Conservation (phyloP, 148 eudicot species). For the Rhododendron simsii region DNA sequence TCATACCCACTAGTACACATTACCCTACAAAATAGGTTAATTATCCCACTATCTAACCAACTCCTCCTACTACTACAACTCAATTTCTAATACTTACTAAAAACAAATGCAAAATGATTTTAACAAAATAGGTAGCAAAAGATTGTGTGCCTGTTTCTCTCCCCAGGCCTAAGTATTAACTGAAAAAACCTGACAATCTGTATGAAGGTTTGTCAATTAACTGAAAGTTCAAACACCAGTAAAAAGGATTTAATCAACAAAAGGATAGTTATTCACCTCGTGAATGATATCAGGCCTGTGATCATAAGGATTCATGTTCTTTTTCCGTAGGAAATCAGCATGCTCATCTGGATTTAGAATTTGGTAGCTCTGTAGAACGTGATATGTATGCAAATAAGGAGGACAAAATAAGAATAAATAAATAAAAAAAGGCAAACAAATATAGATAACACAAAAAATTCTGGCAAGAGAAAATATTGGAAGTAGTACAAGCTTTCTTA, state of each 20-base stretch:
- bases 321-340: conserved; percentile 4
- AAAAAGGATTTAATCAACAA: not conserved
- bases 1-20: too few species aligned
- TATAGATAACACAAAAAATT: not conserved
- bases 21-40: too few species aligned
- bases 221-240: not conserved
- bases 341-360: not conserved
- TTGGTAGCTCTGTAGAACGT: not conserved
- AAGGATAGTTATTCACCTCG: not conserved
- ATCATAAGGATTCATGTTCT: not conserved
- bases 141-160: not conserved
- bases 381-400: not conserved
- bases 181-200: not conserved
- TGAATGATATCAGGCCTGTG: not conserved
- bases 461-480: too few species aligned
- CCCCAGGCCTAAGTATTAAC: not conserved
- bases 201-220: not conserved
- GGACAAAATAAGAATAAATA: not conserved
- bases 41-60: too few species aligned
- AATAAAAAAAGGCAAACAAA: not conserved
- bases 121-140: not conserved
- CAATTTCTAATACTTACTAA: not conserved
- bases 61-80: too few species aligned
- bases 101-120: not conserved
- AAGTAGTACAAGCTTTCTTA: not conserved